Percentiles rank a stretch among this genome's conserved stretches.
Evolutionary conservation across 257 asterid species (phyloP).

Genomic region (Petrea volubilis): DNA sequence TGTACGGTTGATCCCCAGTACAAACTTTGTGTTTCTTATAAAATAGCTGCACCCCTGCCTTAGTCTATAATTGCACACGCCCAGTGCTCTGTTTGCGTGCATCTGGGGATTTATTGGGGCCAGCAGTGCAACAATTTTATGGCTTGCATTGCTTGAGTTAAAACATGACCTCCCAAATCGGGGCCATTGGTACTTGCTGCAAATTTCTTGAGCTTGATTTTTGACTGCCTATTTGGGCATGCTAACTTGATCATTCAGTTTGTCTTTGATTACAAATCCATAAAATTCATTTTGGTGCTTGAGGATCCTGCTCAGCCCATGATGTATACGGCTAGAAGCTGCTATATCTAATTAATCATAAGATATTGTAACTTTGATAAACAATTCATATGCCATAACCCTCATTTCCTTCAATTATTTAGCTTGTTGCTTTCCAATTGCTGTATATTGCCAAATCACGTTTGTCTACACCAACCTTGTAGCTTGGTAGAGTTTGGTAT

Average conservation of each 20-base stretch:
- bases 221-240: too few relatives aligned
- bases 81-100: background rate
- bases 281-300: background rate
- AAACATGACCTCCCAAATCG: too few relatives aligned
- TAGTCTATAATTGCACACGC: too few relatives aligned
- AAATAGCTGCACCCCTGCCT: too few relatives aligned
- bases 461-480: too few relatives aligned
- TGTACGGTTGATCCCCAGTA: too few relatives aligned
- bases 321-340: background rate
- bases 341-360: background rate
- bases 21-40: too few relatives aligned
- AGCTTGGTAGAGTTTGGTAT: background rate
- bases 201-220: too few relatives aligned
- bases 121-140: background rate
- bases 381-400: background rate
- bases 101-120: background rate
- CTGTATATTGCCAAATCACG: background rate
- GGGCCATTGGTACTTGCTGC: too few relatives aligned
- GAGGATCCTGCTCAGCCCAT: background rate
- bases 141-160: background rate
- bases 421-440: background rate
- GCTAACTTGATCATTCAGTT: too few relatives aligned
- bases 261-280: too few relatives aligned
- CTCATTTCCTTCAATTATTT: background rate
- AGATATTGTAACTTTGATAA: background rate